Conservation (phyloP, 2,329 filamentous ascomycete genomes). For the Aspergillus sp. region DNA sequence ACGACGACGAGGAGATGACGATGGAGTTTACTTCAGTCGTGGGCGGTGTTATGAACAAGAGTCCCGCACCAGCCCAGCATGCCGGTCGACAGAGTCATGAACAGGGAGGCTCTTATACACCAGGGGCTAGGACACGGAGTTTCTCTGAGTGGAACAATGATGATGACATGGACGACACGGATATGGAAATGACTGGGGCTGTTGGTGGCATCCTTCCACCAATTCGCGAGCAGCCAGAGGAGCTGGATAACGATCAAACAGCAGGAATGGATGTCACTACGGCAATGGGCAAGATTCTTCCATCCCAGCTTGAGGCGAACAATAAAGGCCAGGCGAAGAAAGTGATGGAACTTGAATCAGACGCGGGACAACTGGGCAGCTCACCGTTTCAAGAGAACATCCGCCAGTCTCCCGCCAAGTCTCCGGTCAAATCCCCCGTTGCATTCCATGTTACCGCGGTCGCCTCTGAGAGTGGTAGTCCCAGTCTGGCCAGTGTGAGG, state of each 20-base stretch:
- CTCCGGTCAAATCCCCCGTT: slow-evolving; percentile 13
- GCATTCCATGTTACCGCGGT: slow-evolving; percentile 29
- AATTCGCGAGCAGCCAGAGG: slow-evolving; percentile 31
- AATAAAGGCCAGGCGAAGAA: slow-evolving; percentile 44
- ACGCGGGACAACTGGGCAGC: slow-evolving; percentile 38
- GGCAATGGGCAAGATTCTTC: slow-evolving; percentile 54
- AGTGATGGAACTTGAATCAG: slow-evolving; percentile 51
- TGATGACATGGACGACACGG: slow-evolving; percentile 20
- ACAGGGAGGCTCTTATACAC: slow-evolving; percentile 6
- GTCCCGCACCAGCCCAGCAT: slow-evolving; percentile 5
- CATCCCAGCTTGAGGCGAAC: slow-evolving; percentile 29
- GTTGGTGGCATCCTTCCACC: slow-evolving; percentile 36
- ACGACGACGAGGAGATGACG: slow-evolving; percentile 38
- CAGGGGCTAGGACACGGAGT: slow-evolving; percentile 13
- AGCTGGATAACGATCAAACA: slow-evolving; percentile 36
- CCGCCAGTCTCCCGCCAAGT: slow-evolving; percentile 18
- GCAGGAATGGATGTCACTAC: slow-evolving; percentile 61
- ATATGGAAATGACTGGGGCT: slow-evolving; percentile 54
- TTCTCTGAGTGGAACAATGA: slow-evolving; percentile 15
- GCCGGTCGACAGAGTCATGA: slow-evolving; percentile 7
- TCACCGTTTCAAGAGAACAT: slow-evolving; percentile 38
- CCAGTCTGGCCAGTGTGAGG: slow-evolving; percentile 46
- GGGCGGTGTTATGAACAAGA: slow-evolving; percentile 31
- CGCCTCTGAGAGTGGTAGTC: slow-evolving; percentile 45
- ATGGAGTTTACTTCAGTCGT: slow-evolving; percentile 41